Conservation (phyloP, 257 asterid species). For the Solanum rostratum region DNA sequence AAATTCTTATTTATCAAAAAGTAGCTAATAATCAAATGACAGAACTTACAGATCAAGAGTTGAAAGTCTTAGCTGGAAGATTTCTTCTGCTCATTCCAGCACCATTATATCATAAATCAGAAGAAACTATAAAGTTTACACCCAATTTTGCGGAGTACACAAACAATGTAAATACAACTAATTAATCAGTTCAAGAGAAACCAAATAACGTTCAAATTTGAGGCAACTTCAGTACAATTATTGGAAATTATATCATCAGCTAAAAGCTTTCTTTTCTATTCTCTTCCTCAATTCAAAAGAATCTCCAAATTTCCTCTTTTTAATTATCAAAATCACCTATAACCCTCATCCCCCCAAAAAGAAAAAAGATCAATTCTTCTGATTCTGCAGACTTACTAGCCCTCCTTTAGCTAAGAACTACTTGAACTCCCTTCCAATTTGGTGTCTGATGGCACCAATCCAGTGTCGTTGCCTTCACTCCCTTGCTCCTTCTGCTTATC, state of each 20-base stretch:
- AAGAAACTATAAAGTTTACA: neutral
- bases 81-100: neutral
- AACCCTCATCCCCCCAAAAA: neutral
- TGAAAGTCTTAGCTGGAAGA: neutral
- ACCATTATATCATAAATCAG: neutral
- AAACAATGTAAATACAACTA: neutral
- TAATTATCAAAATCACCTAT: neutral
- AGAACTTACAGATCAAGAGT: neutral
- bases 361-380: neutral
- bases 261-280: conserved; percentile 5
- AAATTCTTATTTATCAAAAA: neutral
- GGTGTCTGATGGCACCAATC: neutral
- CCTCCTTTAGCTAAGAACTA: conserved; percentile 14
- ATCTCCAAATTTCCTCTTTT: conserved; percentile 3
- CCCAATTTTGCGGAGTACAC: neutral
- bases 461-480: conserved; percentile 1
- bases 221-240: conserved; percentile 13
- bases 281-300: conserved; percentile 12
- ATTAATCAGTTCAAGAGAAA: neutral
- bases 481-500: conserved; percentile 23
- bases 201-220: neutral
- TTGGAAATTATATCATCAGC: conserved; percentile 11
- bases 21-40: neutral
- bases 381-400: conserved; percentile 1
- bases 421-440: conserved; percentile 2